Percentiles rank a stretch among this genome's conserved stretches.
phyloP scores from a whole-genome alignment of 305 asterid genomes.

The Fraxinus sp. region DNA sequence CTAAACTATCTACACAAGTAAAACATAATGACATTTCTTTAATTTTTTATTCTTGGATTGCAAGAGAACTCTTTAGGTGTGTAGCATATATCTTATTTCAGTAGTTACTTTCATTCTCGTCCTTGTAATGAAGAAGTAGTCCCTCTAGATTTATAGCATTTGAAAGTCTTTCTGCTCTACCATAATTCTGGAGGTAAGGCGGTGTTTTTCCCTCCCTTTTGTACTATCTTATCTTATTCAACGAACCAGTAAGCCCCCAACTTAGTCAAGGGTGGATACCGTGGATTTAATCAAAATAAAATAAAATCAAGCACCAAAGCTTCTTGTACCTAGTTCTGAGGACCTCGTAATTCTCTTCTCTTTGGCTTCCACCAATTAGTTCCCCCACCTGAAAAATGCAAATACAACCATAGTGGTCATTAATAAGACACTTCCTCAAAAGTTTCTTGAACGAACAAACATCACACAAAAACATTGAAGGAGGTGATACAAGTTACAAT shows the following conservation, averaged over 20 bases:
- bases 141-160: not conserved
- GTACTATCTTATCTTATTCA: not conserved
- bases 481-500: not conserved
- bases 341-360: conserved; percentile 88
- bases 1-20: not conserved
- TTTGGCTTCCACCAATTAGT: conserved; percentile 96
- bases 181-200: not conserved
- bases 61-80: not conserved
- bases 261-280: not conserved
- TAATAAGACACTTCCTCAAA: not conserved
- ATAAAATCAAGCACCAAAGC: not conserved
- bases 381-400: conserved; percentile 72
- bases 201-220: not conserved
- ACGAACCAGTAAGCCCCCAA: not conserved
- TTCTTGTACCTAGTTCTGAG: conserved; percentile 60
- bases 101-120: not conserved
- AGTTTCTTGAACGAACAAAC: not conserved
- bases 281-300: not conserved
- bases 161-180: not conserved
- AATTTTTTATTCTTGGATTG: not conserved
- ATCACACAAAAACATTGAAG: not conserved
- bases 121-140: not conserved
- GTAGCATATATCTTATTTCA: not conserved
- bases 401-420: not conserved
- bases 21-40: not conserved